Conservation (phyloP, 2,329 filamentous ascomycete genomes). For the Penicillium nordicum region DNA sequence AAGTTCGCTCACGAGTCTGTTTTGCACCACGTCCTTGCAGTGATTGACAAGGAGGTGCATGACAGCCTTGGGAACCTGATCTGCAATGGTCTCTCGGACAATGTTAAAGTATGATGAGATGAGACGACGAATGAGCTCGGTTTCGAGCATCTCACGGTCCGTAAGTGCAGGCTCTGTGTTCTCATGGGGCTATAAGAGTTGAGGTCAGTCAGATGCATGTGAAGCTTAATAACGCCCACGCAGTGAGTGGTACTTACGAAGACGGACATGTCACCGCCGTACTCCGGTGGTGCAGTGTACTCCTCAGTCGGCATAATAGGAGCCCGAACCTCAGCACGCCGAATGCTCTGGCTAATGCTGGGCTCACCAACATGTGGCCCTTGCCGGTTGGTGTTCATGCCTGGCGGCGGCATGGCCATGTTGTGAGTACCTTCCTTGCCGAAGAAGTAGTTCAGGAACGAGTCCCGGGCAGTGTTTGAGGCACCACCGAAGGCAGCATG, state of each 20-base stretch:
- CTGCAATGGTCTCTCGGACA: conserved; percentile 95
- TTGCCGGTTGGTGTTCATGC: conserved; percentile 55
- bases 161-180: conserved; percentile 79
- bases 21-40: conserved; percentile 97
- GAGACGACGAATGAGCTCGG: conserved; percentile 90
- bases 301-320: conserved; percentile 47
- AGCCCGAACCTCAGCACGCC: conserved; percentile 56
- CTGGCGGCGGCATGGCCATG: conserved; percentile 42
- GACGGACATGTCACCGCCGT: conserved; percentile 42
- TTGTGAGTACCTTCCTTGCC: conserved; percentile 72
- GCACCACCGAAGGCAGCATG: conserved; percentile 62
- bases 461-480: conserved; percentile 69
- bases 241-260: conserved; percentile 44
- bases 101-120: conserved; percentile 99
- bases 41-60: conserved; percentile 99
- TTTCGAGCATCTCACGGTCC: conserved; percentile 94
- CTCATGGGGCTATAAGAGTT: conserved; percentile 34
- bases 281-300: conserved; percentile 36
- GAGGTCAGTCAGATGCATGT: conserved; percentile 3
- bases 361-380: conserved; percentile 76
- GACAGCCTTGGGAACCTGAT: conserved; percentile 96
- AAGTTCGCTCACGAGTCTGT: conserved; percentile 88
- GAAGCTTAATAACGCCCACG: background rate
- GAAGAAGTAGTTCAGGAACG: conserved; percentile 98
- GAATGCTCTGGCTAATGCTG: conserved; percentile 77